Conservation (phyloP, 345 rosid species). For the Salix dunnii region DNA sequence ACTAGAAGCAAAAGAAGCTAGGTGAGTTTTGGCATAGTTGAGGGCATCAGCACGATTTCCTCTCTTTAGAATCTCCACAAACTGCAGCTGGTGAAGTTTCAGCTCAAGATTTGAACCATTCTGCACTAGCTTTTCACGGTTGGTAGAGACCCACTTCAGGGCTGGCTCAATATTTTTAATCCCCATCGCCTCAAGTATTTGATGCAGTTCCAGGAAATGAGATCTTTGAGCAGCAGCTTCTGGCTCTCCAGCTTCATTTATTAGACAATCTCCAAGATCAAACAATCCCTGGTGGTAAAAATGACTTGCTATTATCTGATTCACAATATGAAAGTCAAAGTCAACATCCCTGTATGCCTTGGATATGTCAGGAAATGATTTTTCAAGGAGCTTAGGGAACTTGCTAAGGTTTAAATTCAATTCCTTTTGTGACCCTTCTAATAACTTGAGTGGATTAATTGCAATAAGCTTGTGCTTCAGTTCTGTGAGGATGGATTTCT, state of each 20-base stretch:
- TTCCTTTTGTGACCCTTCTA: conserved; percentile 67
- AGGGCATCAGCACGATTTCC: conserved; percentile 52
- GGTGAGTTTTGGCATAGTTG: conserved; percentile 49
- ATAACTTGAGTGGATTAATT: conserved; percentile 39
- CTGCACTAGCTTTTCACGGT: conserved; percentile 44
- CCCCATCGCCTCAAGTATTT: conserved; percentile 54
- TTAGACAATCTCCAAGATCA: conserved; percentile 71
- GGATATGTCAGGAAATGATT: conserved; percentile 61
- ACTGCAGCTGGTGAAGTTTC: conserved; percentile 53
- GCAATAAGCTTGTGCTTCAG: conserved; percentile 50
- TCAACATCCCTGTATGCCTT: conserved; percentile 63
- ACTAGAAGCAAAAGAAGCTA: conserved; percentile 40
- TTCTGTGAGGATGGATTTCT: conserved; percentile 41
- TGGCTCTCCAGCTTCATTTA: conserved; percentile 55
- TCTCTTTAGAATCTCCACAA: conserved; percentile 55
- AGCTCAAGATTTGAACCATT: conserved; percentile 55
- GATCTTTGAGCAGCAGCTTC: conserved; percentile 39
- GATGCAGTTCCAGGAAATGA: conserved; percentile 53
- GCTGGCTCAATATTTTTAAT: conserved; percentile 58
- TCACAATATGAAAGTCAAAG: conserved; percentile 46
- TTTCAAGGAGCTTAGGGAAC: conserved; percentile 59
- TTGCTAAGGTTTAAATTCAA: conserved; percentile 40
- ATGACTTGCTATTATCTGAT: conserved; percentile 62
- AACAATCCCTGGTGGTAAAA: conserved; percentile 72
- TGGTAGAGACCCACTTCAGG: conserved; percentile 60